A percentile compares a stretch with the other conserved stretches of the same genome.
These are phyloP conservation scores for Fusarium praegraminearum DNA, from an alignment of 2,329 filamentous ascomycete genomes.

Conservation along the genomic window DNA sequence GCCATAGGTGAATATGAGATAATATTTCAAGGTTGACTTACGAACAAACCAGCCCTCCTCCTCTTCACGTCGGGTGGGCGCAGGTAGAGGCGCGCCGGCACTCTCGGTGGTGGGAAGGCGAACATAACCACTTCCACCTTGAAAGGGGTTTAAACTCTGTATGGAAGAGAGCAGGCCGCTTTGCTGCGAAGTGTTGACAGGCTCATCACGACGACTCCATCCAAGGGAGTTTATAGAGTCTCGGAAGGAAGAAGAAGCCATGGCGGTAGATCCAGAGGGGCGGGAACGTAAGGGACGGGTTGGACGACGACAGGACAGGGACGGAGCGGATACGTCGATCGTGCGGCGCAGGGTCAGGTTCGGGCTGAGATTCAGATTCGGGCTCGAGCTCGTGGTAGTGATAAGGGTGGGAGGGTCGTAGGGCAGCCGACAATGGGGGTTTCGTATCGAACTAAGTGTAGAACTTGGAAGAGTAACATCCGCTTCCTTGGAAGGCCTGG, in stretches of 20 bases:
- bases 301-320: slow-evolving; percentile 35
- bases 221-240: slow-evolving; percentile 95
- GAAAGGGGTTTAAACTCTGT: slow-evolving; percentile 87
- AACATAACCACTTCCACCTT: slow-evolving; percentile 83
- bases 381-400: slow-evolving; percentile 39
- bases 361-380: slow-evolving; percentile 33
- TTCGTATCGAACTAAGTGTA: slow-evolving; percentile 33
- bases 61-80: slow-evolving; percentile 86
- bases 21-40: slow-evolving; percentile 68
- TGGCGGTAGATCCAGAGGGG: slow-evolving; percentile 54
- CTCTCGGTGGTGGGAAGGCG: slow-evolving; percentile 87
- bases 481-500: slow-evolving; percentile 32
- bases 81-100: slow-evolving; percentile 86
- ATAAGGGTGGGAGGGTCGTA: slow-evolving; percentile 42
- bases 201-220: slow-evolving; percentile 88
- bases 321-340: slow-evolving; percentile 47
- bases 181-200: slow-evolving; percentile 76
- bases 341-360: slow-evolving; percentile 40
- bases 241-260: slow-evolving; percentile 91
- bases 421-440: slow-evolving; percentile 13
- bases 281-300: slow-evolving; percentile 36
- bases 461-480: slow-evolving; percentile 14
- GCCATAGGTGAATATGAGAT: slow-evolving; percentile 32
- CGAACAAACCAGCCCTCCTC: slow-evolving; percentile 95
- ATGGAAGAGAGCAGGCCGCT: slow-evolving; percentile 83